Conservation (phyloP, 495 filamentous ascomycete genomes). For the Neurospora tetrasperma region DNA sequence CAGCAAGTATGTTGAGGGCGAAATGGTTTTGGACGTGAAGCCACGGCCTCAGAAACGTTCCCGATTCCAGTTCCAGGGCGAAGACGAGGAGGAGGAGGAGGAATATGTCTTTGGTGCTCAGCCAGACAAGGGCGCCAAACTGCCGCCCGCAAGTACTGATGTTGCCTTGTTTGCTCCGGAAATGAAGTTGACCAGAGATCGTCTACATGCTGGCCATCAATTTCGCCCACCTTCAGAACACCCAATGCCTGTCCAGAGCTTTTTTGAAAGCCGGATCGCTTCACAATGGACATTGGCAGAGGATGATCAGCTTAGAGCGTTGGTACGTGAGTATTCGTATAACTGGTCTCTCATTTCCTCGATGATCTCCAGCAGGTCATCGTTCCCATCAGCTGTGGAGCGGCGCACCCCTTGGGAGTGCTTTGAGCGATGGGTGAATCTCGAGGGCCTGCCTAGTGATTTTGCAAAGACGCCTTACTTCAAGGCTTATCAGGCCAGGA, state of each 20-base stretch:
- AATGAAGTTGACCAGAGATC: conserved; percentile 79
- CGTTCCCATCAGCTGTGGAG: conserved; percentile 73
- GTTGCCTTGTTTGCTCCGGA: conserved; percentile 85
- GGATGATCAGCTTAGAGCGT: conserved; percentile 73
- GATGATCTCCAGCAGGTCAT: conserved; percentile 60
- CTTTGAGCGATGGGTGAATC: conserved; percentile 87
- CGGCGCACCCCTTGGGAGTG: conserved; percentile 96
- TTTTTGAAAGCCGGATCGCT: conserved; percentile 74
- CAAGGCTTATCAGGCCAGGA: conserved; percentile 66
- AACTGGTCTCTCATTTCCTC: conserved; percentile 92
- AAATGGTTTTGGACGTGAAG: conserved; percentile 56
- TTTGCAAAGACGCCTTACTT: conserved; percentile 93
- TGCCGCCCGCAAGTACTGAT: conserved; percentile 60
- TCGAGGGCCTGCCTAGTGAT: conserved; percentile 81
- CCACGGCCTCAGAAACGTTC: conserved; percentile 65
- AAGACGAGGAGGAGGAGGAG: conserved; percentile 52
- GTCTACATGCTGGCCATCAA: conserved; percentile 83
- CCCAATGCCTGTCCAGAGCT: conserved; percentile 75
- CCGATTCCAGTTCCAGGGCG: conserved; percentile 65
- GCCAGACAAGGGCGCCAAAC: conserved; percentile 28
- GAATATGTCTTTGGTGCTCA: conserved; percentile 35
- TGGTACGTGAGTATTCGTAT: conserved; percentile 87
- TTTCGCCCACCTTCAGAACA: conserved; percentile 89
- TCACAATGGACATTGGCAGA: conserved; percentile 88
- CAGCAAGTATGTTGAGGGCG: conserved; percentile 76